Evolutionary conservation across 257 asterid species (phyloP).

Genomic region (Fraxinus cuspidata): DNA sequence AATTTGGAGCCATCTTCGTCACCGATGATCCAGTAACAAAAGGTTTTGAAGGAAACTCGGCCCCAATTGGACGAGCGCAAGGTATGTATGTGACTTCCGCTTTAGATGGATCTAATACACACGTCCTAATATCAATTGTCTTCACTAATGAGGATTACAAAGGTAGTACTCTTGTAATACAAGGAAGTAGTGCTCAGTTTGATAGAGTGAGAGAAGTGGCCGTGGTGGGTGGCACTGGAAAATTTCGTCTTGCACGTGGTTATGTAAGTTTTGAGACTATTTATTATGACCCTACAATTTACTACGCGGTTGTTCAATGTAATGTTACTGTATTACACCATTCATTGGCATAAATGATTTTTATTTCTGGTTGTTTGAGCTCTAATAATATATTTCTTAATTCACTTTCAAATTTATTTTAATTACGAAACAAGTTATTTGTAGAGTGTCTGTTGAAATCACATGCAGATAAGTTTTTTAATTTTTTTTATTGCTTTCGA

Average conservation of each 20-base stretch:
- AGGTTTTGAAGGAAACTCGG: conserved; percentile 33
- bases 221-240: conserved; percentile 59
- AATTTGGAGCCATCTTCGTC: conserved; percentile 51
- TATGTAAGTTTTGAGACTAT: conserved; percentile 53
- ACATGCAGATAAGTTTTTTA: too few relatives aligned
- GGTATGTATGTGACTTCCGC: conserved; percentile 56
- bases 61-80: conserved; percentile 42
- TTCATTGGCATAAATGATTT: too few relatives aligned
- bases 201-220: conserved; percentile 59
- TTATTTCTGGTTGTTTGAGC: too few relatives aligned
- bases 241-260: conserved; percentile 55
- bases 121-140: conserved; percentile 49
- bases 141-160: conserved; percentile 34
- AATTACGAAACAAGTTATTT: too few relatives aligned
- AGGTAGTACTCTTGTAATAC: conserved; percentile 52
- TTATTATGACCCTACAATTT: conserved; percentile 29
- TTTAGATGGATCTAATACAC: conserved; percentile 49
- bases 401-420: too few relatives aligned
- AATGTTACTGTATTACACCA: too few relatives aligned
- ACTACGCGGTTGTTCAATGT: conserved; percentile 34
- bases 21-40: conserved; percentile 49
- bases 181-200: conserved; percentile 49
- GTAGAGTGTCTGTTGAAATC: too few relatives aligned
- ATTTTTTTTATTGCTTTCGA: too few relatives aligned
- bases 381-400: too few relatives aligned